Conservation (phyloP, 345 rosid genomes). For the Trapa incisa region DNA sequence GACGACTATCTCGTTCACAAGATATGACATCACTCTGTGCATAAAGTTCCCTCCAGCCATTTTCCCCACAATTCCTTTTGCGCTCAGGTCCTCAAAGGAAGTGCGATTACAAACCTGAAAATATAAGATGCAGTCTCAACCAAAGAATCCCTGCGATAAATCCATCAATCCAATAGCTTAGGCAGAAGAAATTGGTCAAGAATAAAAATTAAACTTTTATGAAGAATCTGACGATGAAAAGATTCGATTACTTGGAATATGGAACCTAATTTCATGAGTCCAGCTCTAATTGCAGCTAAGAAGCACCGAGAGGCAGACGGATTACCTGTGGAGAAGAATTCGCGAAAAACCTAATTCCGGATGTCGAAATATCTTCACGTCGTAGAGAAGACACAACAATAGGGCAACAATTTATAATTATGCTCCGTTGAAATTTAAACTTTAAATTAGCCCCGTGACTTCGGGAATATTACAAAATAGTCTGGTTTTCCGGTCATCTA, state of each 20-base stretch:
- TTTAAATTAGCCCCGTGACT: too few species aligned
- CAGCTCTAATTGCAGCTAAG: background rate
- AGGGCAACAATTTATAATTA: too few species aligned
- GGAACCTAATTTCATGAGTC: background rate
- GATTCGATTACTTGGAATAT: background rate
- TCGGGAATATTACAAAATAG: too few species aligned
- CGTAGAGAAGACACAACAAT: too few species aligned
- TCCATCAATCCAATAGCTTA: background rate
- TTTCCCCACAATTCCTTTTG: background rate
- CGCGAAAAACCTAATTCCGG: background rate
- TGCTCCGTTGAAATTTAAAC: too few species aligned
- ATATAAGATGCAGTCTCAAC: background rate
- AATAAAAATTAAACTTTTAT: background rate
- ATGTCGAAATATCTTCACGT: too few species aligned
- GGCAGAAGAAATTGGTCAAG: background rate
- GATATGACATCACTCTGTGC: conserved; percentile 57
- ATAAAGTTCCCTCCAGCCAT: conserved; percentile 94
- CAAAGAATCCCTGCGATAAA: background rate
- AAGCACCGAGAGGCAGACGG: background rate
- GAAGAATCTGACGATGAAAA: background rate
- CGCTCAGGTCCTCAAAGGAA: background rate
- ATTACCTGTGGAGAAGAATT: background rate
- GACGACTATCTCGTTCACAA: conserved; percentile 73
- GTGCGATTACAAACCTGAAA: background rate
- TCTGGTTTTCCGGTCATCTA: too few species aligned